These are phyloP conservation scores for Mycena floridula DNA, from an alignment of 768 basidiomycete genomes.

Conservation along the genomic window DNA sequence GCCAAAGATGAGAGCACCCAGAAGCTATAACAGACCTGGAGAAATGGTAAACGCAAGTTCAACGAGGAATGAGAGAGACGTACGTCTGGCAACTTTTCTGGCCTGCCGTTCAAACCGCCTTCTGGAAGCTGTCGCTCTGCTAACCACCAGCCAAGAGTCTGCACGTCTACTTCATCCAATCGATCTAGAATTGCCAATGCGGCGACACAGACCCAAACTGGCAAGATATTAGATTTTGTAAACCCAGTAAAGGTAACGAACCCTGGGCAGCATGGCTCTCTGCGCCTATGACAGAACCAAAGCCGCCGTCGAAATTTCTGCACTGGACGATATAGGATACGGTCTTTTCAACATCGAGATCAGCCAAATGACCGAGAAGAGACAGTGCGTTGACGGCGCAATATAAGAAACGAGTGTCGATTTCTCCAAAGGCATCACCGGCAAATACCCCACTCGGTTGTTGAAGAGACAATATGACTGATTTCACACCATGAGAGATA, in stretches of 20 bases:
- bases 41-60: neutral
- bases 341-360: constrained; percentile 61
- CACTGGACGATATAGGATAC: constrained; percentile 71
- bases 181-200: constrained; percentile 83
- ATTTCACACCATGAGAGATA: neutral
- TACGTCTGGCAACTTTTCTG: constrained; percentile 96
- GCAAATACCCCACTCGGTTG: constrained; percentile 84
- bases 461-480: constrained; percentile 83
- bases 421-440: constrained; percentile 89
- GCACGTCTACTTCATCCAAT: constrained; percentile 70
- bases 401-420: constrained; percentile 87
- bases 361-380: constrained; percentile 68
- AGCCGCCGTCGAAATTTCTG: constrained; percentile 94
- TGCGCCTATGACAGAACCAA: constrained; percentile 76
- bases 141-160: constrained; percentile 90
- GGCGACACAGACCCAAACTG: constrained; percentile 88
- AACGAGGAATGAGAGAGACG: constrained; percentile 18
- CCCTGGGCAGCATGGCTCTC: constrained; percentile 94
- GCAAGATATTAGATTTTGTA: neutral
- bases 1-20: constrained; percentile 91
- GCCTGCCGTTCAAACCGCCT: constrained; percentile 95
- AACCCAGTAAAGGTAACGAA: constrained; percentile 17
- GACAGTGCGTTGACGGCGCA: constrained; percentile 82
- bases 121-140: constrained; percentile 88
- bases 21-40: constrained; percentile 95